phyloP scores from a whole-genome alignment of 805 yeast genomes.

The Lachancea nothofagi region DNA sequence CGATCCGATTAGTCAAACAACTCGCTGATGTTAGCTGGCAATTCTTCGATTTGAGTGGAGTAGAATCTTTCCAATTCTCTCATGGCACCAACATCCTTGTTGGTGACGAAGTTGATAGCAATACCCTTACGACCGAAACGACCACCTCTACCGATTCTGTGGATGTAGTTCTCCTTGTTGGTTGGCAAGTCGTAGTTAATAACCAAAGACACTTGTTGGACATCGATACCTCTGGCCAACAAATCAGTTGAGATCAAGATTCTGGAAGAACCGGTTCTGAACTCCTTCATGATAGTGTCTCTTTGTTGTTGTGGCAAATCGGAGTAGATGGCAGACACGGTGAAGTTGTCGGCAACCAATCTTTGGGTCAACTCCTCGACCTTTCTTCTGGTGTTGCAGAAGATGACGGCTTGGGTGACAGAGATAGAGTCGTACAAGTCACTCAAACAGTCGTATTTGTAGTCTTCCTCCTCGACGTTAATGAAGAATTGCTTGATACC shows the following conservation, averaged over 20 bases:
- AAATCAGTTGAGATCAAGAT: constrained; percentile 94
- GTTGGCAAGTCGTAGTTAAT: constrained; percentile 92
- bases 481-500: constrained; percentile 92
- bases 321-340: constrained; percentile 94
- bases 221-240: constrained; percentile 98
- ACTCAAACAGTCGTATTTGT: constrained; percentile 90
- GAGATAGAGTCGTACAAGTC: constrained; percentile 93
- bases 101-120: constrained; percentile 89
- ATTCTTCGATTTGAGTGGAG: constrained; percentile 67
- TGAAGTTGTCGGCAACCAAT: constrained; percentile 74
- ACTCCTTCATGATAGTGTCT: constrained; percentile 91
- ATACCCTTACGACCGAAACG: constrained; percentile 98
- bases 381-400: constrained; percentile 94
- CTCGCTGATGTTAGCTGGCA: constrained; percentile 71
- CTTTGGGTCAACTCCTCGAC: constrained; percentile 86
- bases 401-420: constrained; percentile 95
- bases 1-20: constrained; percentile 21
- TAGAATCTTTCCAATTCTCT: constrained; percentile 71
- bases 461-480: constrained; percentile 86
- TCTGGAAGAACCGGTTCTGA: constrained; percentile 88
- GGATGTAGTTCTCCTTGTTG: constrained; percentile 92
- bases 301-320: constrained; percentile 95
- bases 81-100: constrained; percentile 66
- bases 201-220: constrained; percentile 93
- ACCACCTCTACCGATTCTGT: constrained; percentile 97